Evolutionary conservation across 2,329 filamentous ascomycete genomes (phyloP).

Genomic region (Boeremia exigua): DNA sequence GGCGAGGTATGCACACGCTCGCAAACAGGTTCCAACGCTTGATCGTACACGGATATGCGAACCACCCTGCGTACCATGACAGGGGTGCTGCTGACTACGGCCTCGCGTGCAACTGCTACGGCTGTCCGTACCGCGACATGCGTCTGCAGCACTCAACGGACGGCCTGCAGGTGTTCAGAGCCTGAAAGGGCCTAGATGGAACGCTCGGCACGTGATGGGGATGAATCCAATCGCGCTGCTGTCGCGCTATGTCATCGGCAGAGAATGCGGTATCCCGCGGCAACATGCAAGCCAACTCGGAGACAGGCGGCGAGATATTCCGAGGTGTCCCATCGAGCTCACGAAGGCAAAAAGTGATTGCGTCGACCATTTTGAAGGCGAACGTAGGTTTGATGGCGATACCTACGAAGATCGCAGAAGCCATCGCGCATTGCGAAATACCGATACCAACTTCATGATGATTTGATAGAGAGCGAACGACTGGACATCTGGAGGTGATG

Average conservation of each 20-base stretch:
- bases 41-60: constrained; percentile 11
- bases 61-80: constrained; percentile 12
- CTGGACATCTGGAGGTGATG: not conserved
- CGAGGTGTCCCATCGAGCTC: not conserved
- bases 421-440: no score
- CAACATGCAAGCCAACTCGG: constrained; percentile 4
- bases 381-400: not conserved
- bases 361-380: not conserved
- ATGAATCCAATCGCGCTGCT: not conserved
- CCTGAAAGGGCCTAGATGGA: not conserved
- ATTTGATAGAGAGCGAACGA: not conserved
- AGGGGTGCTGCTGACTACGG: constrained; percentile 16
- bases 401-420: no score
- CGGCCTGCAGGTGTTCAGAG: constrained; percentile 1
- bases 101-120: constrained; percentile 7
- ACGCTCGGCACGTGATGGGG: not conserved
- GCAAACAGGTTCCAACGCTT: constrained; percentile 12
- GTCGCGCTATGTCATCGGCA: constrained; percentile 5
- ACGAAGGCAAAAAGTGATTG: constrained; percentile 1
- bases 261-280: constrained; percentile 13
- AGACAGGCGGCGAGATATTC: constrained; percentile 13
- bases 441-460: no score
- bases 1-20: constrained; percentile 10
- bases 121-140: not conserved
- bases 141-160: constrained; percentile 6